phyloP scores from a whole-genome alignment of 805 yeast genomes.

The Ogataea populi-albae region DNA sequence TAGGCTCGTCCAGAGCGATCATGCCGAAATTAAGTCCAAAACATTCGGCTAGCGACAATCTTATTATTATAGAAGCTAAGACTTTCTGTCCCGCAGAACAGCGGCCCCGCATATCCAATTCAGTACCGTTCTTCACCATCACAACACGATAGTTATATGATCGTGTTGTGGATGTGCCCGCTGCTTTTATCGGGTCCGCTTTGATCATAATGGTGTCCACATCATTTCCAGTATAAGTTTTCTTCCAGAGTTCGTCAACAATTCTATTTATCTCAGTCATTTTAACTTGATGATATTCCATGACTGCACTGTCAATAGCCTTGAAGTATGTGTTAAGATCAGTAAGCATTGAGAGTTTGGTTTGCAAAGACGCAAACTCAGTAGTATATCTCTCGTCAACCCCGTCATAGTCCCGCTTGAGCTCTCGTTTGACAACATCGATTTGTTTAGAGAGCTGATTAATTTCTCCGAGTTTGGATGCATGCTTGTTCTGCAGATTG shows the following conservation, averaged over 20 bases:
- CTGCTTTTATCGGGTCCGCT: constrained; percentile 59
- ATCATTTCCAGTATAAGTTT: constrained; percentile 92
- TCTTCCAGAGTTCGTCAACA: constrained; percentile 89
- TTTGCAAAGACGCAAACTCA: constrained; percentile 74
- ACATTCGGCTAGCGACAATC: constrained; percentile 91
- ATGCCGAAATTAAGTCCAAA: constrained; percentile 95
- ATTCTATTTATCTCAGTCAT: constrained; percentile 91
- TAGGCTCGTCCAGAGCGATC: constrained; percentile 96
- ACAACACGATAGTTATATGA: constrained; percentile 91
- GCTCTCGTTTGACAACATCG: constrained; percentile 50
- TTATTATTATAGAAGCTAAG: constrained; percentile 83
- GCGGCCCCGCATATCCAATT: constrained; percentile 95
- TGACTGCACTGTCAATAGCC: constrained; percentile 88
- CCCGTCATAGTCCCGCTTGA: constrained; percentile 66
- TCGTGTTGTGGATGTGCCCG: constrained; percentile 39
- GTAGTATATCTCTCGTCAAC: constrained; percentile 61
- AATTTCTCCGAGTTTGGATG: constrained; percentile 81
- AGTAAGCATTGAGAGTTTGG: constrained; percentile 70
- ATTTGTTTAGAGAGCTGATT: constrained; percentile 78
- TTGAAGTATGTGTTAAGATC: constrained; percentile 79
- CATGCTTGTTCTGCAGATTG: constrained; percentile 56
- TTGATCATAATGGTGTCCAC: constrained; percentile 85
- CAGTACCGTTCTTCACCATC: constrained; percentile 89
- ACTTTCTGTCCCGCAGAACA: constrained; percentile 99
- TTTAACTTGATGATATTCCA: constrained; percentile 85